Conservation (phyloP, 805 yeast genomes). For the Pichia cabralensis region DNA sequence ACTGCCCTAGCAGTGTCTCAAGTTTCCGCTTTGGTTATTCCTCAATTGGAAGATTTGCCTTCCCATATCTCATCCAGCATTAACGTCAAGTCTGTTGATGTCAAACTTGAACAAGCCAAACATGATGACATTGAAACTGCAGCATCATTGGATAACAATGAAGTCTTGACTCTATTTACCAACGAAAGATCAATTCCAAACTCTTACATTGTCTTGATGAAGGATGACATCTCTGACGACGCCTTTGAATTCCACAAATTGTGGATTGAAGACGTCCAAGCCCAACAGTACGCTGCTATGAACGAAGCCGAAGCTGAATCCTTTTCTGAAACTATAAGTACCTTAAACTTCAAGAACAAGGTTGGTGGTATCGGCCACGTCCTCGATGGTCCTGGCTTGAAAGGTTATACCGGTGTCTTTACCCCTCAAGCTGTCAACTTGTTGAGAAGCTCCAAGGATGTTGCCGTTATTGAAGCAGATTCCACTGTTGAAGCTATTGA, state of each 20-base stretch:
- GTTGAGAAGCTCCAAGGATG: constrained; percentile 47
- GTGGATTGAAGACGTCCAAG: constrained; percentile 50
- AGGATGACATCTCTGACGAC: constrained; percentile 45
- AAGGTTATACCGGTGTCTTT: constrained; percentile 84
- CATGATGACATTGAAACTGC: too few relatives aligned
- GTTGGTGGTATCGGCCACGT: constrained; percentile 50
- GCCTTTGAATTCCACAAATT: constrained; percentile 56
- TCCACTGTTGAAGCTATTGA: constrained; percentile 57
- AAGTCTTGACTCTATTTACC: too few relatives aligned
- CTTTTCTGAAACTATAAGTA: constrained; percentile 25
- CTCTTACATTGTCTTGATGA: constrained; percentile 81
- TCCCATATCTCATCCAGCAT: too few relatives aligned
- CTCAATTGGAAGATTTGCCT: constrained; percentile 12
- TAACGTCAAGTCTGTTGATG: too few relatives aligned
- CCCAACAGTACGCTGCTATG: constrained; percentile 26
- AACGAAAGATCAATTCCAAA: constrained; percentile 46
- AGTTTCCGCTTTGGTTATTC: constrained; percentile 15
- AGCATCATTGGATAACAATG: too few relatives aligned
- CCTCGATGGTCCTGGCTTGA: constrained; percentile 51
- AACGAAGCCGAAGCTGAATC: constrained; percentile 10
- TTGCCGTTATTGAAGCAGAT: constrained; percentile 60
- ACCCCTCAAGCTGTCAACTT: constrained; percentile 63
- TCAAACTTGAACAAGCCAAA: too few relatives aligned
- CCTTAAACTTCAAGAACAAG: constrained; percentile 8
- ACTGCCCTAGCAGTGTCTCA: constrained; percentile 10